These are phyloP conservation scores for Ganoderma boninense DNA, from an alignment of 1,284 basidiomycete species.

Conservation along the genomic window DNA sequence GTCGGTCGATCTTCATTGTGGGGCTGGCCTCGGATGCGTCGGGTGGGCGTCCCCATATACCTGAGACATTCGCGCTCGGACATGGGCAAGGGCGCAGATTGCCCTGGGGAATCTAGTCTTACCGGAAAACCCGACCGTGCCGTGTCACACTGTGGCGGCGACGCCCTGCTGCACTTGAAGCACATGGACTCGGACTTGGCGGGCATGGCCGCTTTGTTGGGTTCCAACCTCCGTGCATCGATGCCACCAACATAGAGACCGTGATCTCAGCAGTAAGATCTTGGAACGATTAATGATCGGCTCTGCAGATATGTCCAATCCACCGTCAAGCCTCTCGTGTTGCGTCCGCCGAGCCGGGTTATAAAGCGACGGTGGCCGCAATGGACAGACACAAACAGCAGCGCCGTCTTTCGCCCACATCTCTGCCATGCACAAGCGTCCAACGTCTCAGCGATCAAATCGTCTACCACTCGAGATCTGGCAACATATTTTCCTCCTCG, in stretches of 20 bases:
- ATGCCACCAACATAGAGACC: slow-evolving; percentile 7
- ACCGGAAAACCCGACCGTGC: slow-evolving; percentile 4
- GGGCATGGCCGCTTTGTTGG: slow-evolving; percentile 11
- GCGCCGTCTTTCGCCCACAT: neutral
- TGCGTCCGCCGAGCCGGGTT: neutral
- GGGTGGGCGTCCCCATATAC: neutral
- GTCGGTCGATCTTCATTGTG: neutral
- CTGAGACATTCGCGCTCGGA: slow-evolving; percentile 8
- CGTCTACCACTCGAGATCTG: slow-evolving; percentile 27
- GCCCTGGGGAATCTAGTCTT: neutral
- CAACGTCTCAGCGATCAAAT: neutral
- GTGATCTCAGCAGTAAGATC: slow-evolving; percentile 14
- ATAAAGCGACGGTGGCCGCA: slow-evolving; percentile 5
- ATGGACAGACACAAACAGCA: neutral
- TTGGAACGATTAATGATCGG: slow-evolving; percentile 16
- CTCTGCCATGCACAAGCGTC: neutral
- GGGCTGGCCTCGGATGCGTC: neutral
- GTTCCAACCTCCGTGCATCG: slow-evolving; percentile 3
- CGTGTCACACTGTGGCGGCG: slow-evolving; percentile 5
- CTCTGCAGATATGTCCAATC: slow-evolving; percentile 2
- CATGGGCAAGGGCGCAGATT: neutral
- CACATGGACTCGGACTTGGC: slow-evolving; percentile 22
- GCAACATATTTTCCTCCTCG: slow-evolving; percentile 25
- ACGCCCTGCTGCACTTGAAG: slow-evolving; percentile 17
- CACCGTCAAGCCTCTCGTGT: neutral